Conservation (phyloP, 495 filamentous ascomycete species). For the Darksidea phi region DNA sequence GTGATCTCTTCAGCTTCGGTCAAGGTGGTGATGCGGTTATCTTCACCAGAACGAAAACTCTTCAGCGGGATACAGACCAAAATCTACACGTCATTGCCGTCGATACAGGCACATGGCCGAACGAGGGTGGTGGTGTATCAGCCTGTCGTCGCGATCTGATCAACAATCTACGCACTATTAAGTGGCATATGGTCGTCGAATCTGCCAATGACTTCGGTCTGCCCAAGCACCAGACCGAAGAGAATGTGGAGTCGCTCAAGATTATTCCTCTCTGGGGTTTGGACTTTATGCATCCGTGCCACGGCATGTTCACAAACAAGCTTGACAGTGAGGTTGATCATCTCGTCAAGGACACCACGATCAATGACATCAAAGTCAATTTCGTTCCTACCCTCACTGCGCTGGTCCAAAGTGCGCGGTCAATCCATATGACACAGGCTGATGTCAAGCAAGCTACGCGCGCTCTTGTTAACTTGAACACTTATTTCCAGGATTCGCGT, state of each 20-base stretch:
- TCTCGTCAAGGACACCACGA: conserved; percentile 52
- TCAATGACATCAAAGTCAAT: conserved; percentile 57
- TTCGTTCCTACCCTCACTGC: conserved; percentile 63
- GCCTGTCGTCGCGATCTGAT: conserved; percentile 68
- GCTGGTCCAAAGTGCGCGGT: conserved; percentile 58
- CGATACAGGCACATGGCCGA: conserved; percentile 66
- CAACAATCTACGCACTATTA: conserved; percentile 60
- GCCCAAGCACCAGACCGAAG: conserved; percentile 65
- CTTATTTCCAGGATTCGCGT: conserved; percentile 59
- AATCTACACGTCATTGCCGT: conserved; percentile 62
- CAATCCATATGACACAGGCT: conserved; percentile 50
- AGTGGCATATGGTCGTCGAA: conserved; percentile 67
- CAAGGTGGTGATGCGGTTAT: conserved; percentile 59
- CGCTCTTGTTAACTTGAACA: conserved; percentile 60
- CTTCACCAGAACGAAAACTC: conserved; percentile 46
- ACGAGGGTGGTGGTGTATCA: conserved; percentile 65
- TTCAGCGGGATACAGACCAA: conserved; percentile 53
- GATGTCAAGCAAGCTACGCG: conserved; percentile 58
- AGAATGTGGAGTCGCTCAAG: conserved; percentile 64
- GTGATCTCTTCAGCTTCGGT: conserved; percentile 64
- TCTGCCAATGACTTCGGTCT: conserved; percentile 65
- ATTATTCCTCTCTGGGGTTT: conserved; percentile 67
- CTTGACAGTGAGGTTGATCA: conserved; percentile 62
- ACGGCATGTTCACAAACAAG: conserved; percentile 63
- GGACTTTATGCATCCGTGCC: conserved; percentile 61